Conservation (phyloP, 129 eudicot species). For the Artemisia annua region DNA sequence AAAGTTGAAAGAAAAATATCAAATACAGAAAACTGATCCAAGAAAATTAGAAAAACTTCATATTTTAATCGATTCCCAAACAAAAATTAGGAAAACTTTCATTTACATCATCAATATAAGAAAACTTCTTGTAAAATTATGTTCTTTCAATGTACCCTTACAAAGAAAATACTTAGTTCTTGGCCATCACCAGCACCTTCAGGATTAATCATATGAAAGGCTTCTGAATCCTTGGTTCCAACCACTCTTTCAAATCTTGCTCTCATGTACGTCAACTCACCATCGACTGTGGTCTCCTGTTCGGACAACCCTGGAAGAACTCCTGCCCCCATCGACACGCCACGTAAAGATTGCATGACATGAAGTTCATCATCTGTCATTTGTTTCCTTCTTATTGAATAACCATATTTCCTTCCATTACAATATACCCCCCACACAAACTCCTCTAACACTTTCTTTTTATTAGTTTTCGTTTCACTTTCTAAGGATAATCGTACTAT, state of each 20-base stretch:
- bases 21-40: background rate
- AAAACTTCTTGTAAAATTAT: conserved; percentile 1
- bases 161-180: conserved; percentile 78
- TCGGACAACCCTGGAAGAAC: conserved; percentile 62
- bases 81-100: background rate
- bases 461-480: conserved; percentile 66
- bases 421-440: conserved; percentile 80
- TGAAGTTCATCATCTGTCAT: conserved; percentile 76
- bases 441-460: conserved; percentile 72
- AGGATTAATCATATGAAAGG: conserved; percentile 86
- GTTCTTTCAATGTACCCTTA: conserved; percentile 41
- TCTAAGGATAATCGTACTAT: conserved; percentile 59
- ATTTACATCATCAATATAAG: conserved; percentile 14
- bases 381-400: conserved; percentile 63
- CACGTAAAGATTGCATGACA: conserved; percentile 66
- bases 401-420: conserved; percentile 82
- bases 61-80: background rate
- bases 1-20: background rate
- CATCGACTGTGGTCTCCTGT: conserved; percentile 47
- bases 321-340: conserved; percentile 97
- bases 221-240: conserved; percentile 76
- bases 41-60: background rate
- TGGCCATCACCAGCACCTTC: conserved; percentile 68
- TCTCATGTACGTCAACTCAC: conserved; percentile 78
- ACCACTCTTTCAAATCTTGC: conserved; percentile 81